Base-by-base conservation (phyloP, 1,139 yeast species). In the Geotrichum candidum region DNA sequence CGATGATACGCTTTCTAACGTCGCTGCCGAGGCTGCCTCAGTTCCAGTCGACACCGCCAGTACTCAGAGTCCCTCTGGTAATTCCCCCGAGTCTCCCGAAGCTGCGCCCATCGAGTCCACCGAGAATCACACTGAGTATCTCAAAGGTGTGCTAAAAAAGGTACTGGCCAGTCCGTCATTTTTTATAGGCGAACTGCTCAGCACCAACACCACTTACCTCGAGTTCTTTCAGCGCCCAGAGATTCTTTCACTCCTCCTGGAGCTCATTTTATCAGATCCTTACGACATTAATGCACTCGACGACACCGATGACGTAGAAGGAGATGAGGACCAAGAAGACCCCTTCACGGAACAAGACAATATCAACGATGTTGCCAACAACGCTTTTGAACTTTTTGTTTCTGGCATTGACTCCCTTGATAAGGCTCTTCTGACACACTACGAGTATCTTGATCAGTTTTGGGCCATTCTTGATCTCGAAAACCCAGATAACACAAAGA, bases 401-500 rank as follows among this genome's bases (percentile, higher is more conserved):
- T 91, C 96, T 3, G 98, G 94, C 71, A 95, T 91, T 7, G 94
- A 97, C 97, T 88, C 96, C 3, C 80, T 95, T 51, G 89, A 97
- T 4, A 97, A 94, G 68, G 86, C 96, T 0, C 86, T 94, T 58
- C 87, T 94, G 87, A 95, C 89, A 69, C 83, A 86, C 63, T 79
- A 84, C 2, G 80, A 79, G 25, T 80, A 89, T 58, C 75, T 95
- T 66, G 83, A 84, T 64, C 84, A 82, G 69, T 77, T 94, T 61
- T 94, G 99, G 99, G 76, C 84, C 29, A 80, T 92, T 25, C 80
- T 94, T 65, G 96, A 90, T 67, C 78, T 76, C 60, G 78, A 79
- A 1, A 78, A 81, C 5, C 87, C 94, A 1, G 77, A 92, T 61
- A 84, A 91, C 52, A 88, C 90, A 67, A 82, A 89, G 54, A 91